These are phyloP conservation scores for Theobroma grandiflorum DNA, from an alignment of 441 rosid species.

Conservation along the genomic window DNA sequence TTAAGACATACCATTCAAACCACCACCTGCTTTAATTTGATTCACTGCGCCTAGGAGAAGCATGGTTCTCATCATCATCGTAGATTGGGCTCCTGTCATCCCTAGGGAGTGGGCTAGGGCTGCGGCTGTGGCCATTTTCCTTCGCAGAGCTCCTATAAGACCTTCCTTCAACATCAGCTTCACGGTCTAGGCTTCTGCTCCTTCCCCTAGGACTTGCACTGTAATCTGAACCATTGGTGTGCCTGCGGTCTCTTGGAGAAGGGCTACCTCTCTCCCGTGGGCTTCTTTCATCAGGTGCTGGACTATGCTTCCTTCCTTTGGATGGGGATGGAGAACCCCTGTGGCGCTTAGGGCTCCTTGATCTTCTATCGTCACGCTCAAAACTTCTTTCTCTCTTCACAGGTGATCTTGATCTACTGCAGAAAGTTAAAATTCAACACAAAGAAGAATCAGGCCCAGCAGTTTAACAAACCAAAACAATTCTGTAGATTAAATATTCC, in stretches of 20 bases:
- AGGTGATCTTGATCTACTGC: slow-evolving; percentile 69
- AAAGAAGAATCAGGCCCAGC: not conserved
- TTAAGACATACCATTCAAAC: not conserved
- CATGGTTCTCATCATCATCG: slow-evolving; percentile 48
- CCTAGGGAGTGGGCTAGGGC: slow-evolving; percentile 40
- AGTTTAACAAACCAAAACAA: not conserved
- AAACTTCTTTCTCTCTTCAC: slow-evolving; percentile 56
- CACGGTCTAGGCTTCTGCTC: slow-evolving; percentile 48
- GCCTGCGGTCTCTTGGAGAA: slow-evolving; percentile 48
- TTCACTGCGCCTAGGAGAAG: slow-evolving; percentile 46
- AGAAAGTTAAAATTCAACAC: slow-evolving; percentile 23
- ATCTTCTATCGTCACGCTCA: slow-evolving; percentile 48
- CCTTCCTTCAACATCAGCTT: slow-evolving; percentile 35
- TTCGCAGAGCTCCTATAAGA: slow-evolving; percentile 44
- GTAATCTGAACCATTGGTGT: slow-evolving; percentile 44
- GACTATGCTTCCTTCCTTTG: slow-evolving; percentile 55
- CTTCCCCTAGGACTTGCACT: slow-evolving; percentile 45
- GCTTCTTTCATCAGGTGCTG: slow-evolving; percentile 46
- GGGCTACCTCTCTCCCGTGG: slow-evolving; percentile 49
- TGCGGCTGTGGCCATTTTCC: slow-evolving; percentile 53
- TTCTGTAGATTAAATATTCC: not conserved
- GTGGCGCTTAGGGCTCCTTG: slow-evolving; percentile 59
- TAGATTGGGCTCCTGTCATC: slow-evolving; percentile 44
- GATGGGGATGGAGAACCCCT: slow-evolving; percentile 52
- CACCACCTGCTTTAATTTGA: slow-evolving; percentile 23